Conservation (phyloP, 2,329 filamentous ascomycete genomes). For the Sphaerostilbella broomeana region DNA sequence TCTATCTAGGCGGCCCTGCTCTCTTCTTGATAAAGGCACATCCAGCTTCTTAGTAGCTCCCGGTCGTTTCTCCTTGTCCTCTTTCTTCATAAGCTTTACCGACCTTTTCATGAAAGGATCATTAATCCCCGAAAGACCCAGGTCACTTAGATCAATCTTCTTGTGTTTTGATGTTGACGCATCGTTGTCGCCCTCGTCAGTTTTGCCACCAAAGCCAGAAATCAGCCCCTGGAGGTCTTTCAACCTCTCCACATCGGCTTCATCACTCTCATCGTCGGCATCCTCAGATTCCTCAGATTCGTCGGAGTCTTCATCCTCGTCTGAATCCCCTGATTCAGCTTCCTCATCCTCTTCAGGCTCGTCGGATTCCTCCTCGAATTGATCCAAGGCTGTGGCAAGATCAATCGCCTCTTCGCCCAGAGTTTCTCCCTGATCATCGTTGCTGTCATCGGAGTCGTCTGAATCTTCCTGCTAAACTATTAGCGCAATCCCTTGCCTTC, state of each 20-base stretch:
- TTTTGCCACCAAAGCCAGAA: slow-evolving; percentile 60
- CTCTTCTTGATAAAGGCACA: slow-evolving; percentile 74
- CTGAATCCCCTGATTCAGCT: slow-evolving; percentile 35
- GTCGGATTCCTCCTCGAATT: slow-evolving; percentile 44
- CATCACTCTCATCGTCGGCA: slow-evolving; percentile 44
- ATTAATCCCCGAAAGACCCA: slow-evolving; percentile 62
- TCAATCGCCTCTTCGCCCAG: slow-evolving; percentile 55
- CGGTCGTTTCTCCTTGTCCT: slow-evolving; percentile 44
- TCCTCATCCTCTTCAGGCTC: slow-evolving; percentile 40
- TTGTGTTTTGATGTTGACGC: slow-evolving; percentile 47
- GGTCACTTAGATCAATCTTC: slow-evolving; percentile 69
- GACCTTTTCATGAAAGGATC: slow-evolving; percentile 73
- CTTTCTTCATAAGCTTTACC: slow-evolving; percentile 65
- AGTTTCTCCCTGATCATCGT: slow-evolving; percentile 50
- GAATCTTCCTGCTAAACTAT: slow-evolving; percentile 46
- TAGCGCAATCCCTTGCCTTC: no score
- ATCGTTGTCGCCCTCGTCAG: slow-evolving; percentile 42
- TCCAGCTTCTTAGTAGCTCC: slow-evolving; percentile 61
- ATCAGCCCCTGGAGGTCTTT: slow-evolving; percentile 63
- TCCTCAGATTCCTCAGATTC: slow-evolving; percentile 33
- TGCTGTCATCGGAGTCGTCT: slow-evolving; percentile 40
- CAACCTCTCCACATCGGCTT: slow-evolving; percentile 48
- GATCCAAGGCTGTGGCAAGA: slow-evolving; percentile 50
- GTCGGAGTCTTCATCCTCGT: slow-evolving; percentile 38
- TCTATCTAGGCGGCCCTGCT: slow-evolving; percentile 80